A percentile compares a stretch with the other conserved stretches of the same genome.
phyloP scores from a whole-genome alignment of 169 alveolate genomes.

The Plasmodium billcollinsi region DNA sequence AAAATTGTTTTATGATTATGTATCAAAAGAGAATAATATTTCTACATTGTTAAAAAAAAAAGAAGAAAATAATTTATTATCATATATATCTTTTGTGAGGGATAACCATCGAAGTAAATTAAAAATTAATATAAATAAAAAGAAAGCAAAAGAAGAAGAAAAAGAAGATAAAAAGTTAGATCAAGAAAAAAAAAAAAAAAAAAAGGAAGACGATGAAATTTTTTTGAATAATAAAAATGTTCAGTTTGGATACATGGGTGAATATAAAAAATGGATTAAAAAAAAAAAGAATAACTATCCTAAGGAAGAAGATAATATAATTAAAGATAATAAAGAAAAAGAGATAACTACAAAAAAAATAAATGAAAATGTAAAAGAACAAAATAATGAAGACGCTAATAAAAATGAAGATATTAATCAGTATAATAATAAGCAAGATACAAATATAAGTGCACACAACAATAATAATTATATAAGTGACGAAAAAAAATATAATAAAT shows the following conservation, averaged over 20 bases:
- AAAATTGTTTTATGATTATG: slow-evolving; percentile 51
- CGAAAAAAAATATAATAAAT: background rate
- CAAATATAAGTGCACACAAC: background rate
- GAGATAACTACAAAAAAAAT: background rate
- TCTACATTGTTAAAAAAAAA: background rate
- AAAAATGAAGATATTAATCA: background rate
- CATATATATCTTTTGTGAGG: background rate
- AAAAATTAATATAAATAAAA: background rate
- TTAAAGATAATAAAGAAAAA: background rate
- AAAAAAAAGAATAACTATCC: slow-evolving; percentile 12
- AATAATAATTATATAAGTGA: background rate
- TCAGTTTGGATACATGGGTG: slow-evolving; percentile 22
- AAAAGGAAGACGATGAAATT: background rate
- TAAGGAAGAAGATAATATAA: background rate
- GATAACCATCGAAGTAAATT: too few relatives aligned
- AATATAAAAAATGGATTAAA: slow-evolving; percentile 69
- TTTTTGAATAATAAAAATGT: background rate
- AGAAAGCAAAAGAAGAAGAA: background rate
- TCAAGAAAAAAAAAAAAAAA: background rate
- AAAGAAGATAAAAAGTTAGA: background rate
- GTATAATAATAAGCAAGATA: background rate
- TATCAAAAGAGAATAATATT: slow-evolving; percentile 24
- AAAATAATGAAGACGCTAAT: background rate
- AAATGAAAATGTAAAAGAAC: slow-evolving; percentile 2
- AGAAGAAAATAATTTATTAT: background rate